A percentile compares a stretch with the other conserved stretches of the same genome.
Conservation (phyloP, 192 early-diverging fungal species). For the Borealophlyctis nickersoniae region DNA sequence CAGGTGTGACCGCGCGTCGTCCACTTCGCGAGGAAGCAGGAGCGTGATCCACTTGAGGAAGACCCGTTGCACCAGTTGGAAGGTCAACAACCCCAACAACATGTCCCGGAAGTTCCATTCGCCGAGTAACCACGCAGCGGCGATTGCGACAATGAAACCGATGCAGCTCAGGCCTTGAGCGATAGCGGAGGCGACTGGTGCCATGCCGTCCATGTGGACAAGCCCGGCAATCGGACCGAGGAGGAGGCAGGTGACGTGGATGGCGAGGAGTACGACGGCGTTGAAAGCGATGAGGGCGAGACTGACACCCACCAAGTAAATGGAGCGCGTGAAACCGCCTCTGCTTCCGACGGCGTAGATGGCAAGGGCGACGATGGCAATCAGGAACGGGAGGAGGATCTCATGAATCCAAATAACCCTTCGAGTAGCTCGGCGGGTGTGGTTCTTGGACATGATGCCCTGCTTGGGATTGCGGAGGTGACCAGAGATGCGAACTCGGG, state of each 20-base stretch:
- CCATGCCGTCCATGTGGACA: constrained; percentile 11
- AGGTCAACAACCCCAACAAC: too few relatives aligned
- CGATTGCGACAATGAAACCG: constrained; percentile 10
- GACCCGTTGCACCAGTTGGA: too few relatives aligned
- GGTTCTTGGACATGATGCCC: too few relatives aligned
- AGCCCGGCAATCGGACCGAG: constrained; percentile 6
- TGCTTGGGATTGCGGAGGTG: too few relatives aligned
- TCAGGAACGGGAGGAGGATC: constrained; percentile 10
- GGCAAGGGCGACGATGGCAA: constrained; percentile 3
- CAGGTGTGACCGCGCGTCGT: too few relatives aligned
- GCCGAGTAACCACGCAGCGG: constrained; percentile 8
- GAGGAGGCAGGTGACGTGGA: not conserved
- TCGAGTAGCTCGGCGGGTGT: too few relatives aligned
- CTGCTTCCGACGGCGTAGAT: constrained; percentile 15
- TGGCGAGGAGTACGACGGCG: not conserved
- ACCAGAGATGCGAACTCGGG: too few relatives aligned
- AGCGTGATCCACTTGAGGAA: too few relatives aligned
- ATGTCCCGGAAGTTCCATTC: constrained; percentile 7
- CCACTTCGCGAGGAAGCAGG: too few relatives aligned
- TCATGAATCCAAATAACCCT: constrained; percentile 14
- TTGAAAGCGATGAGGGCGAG: constrained; percentile 5
- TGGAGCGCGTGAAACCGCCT: not conserved
- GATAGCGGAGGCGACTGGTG: constrained; percentile 12
- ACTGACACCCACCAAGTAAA: not conserved
- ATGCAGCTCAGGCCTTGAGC: constrained; percentile 1